Conservation (phyloP, 2,329 filamentous ascomycete species). For the Lachnellula arida region DNA sequence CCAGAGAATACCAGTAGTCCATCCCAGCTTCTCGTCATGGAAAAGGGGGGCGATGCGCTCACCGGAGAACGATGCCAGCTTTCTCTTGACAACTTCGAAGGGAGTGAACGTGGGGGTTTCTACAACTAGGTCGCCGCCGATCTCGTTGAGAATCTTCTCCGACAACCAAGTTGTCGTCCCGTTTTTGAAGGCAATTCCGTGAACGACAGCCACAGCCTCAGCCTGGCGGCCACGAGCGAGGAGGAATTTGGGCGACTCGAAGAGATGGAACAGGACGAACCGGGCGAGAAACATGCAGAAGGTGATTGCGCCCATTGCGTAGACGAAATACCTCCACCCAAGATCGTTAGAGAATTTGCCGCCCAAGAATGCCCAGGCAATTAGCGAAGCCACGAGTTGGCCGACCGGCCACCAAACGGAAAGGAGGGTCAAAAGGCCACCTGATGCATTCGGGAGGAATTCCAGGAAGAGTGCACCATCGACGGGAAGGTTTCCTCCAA, state of each 20-base stretch:
- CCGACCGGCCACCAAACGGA: constrained; percentile 85
- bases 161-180: constrained; percentile 69
- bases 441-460: constrained; percentile 72
- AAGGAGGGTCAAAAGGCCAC: constrained; percentile 70
- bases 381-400: constrained; percentile 65
- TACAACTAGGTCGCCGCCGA: constrained; percentile 38
- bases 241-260: constrained; percentile 81
- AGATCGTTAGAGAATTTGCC: constrained; percentile 45
- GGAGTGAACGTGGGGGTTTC: constrained; percentile 11
- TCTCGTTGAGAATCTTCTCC: constrained; percentile 58
- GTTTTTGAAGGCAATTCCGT: constrained; percentile 72
- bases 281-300: constrained; percentile 74
- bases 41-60: constrained; percentile 65
- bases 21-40: constrained; percentile 45
- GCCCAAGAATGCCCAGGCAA: constrained; percentile 73
- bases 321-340: constrained; percentile 73
- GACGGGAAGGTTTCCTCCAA: constrained; percentile 72
- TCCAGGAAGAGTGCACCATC: constrained; percentile 81
- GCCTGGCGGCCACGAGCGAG: constrained; percentile 70
- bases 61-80: constrained; percentile 61
- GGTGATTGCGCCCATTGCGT: constrained; percentile 67
- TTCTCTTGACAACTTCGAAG: constrained; percentile 30
- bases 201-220: constrained; percentile 75
- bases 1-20: constrained; percentile 58
- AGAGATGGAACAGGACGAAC: constrained; percentile 75